Conservation (phyloP, 164 flowering plant genomes). For the Sedum album region DNA sequence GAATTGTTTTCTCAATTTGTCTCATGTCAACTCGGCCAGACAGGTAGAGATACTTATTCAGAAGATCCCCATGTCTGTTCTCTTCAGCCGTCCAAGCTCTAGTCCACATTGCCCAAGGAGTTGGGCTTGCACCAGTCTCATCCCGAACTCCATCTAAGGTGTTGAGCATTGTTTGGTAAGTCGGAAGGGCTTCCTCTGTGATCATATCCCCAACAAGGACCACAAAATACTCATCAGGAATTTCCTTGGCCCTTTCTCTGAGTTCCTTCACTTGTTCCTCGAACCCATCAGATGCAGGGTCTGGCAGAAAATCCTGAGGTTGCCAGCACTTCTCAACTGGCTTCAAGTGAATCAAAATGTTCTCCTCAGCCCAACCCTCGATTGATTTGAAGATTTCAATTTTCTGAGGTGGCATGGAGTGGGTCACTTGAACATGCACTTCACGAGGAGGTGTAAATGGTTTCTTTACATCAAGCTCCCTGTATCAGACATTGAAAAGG, state of each 20-base stretch:
- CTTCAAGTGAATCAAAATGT: background rate
- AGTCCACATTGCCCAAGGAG: background rate
- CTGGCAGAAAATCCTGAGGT: background rate
- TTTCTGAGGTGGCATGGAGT: background rate
- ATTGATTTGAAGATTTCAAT: background rate
- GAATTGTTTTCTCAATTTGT: constrained; percentile 30
- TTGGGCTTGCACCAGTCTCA: background rate
- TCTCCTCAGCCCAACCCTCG: background rate
- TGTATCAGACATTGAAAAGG: background rate
- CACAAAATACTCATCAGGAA: constrained; percentile 18
- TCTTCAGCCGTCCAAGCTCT: background rate
- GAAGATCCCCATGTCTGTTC: background rate
- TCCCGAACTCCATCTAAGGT: constrained; percentile 32
- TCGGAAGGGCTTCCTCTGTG: constrained; percentile 20
- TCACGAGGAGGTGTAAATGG: background rate
- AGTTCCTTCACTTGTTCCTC: background rate
- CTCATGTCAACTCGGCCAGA: constrained; percentile 34
- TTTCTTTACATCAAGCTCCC: background rate
- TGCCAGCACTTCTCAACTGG: background rate
- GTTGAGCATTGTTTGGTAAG: constrained; percentile 42
- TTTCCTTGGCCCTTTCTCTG: background rate
- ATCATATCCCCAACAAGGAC: constrained; percentile 47
- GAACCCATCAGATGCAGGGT: background rate
- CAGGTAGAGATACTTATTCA: background rate
- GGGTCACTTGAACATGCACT: background rate